These are phyloP conservation scores for Meyerozyma elateridarum DNA, from an alignment of 1,139 yeast species.

Conservation along the genomic window DNA sequence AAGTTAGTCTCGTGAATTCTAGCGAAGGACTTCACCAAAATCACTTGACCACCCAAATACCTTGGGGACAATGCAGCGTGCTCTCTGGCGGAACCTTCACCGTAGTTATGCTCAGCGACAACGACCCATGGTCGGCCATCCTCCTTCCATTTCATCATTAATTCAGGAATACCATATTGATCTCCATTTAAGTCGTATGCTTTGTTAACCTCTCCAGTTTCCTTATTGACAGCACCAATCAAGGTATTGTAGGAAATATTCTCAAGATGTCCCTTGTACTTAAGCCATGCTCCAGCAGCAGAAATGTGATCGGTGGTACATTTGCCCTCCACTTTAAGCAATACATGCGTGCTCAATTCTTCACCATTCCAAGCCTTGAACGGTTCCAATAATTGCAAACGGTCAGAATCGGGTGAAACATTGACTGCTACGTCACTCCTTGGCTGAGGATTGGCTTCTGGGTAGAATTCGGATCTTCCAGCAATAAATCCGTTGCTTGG, in stretches of 20 bases:
- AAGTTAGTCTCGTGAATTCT: conserved; percentile 67
- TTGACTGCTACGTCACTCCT: conserved; percentile 62
- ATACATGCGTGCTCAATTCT: conserved; percentile 70
- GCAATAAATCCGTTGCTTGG: conserved; percentile 75
- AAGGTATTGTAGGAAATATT: conserved; percentile 92
- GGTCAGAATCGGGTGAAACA: conserved; percentile 70
- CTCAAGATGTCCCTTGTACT: conserved; percentile 95
- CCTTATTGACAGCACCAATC: conserved; percentile 95
- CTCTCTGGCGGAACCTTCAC: conserved; percentile 99
- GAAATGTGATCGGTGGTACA: conserved; percentile 98
- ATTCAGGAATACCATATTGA: conserved; percentile 81
- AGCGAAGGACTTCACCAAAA: conserved; percentile 92
- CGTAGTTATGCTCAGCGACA: conserved; percentile 95
- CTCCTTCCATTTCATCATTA: conserved; percentile 92
- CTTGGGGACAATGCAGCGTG: conserved; percentile 97
- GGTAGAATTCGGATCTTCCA: conserved; percentile 83
- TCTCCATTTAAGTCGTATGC: conserved; percentile 86
- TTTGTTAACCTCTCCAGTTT: conserved; percentile 90
- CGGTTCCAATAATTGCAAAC: conserved; percentile 77
- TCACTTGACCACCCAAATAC: conserved; percentile 85
- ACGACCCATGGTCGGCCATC: conserved; percentile 88
- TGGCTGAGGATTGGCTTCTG: conserved; percentile 74
- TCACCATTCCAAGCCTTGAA: conserved; percentile 81
- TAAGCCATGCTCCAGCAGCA: conserved; percentile 99
- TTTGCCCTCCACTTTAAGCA: conserved; percentile 92